Evolutionary conservation across 768 basidiomycete species (phyloP).

Genomic region (Cystofilobasidium ferigula): DNA sequence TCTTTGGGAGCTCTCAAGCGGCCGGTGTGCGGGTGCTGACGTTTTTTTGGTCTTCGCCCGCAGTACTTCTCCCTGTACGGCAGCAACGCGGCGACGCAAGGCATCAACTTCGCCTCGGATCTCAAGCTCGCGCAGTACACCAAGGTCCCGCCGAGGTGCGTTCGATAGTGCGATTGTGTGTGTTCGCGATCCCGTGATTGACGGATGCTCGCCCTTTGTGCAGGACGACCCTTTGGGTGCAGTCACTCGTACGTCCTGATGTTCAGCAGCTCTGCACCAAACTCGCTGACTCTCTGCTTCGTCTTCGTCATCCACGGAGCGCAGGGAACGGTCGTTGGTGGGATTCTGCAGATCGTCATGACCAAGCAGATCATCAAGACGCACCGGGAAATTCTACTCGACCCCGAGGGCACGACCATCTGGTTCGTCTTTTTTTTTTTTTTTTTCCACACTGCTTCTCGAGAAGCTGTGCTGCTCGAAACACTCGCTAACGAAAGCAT

Average conservation of each 20-base stretch:
- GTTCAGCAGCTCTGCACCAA: too few relatives aligned
- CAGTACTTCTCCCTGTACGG: conserved; percentile 4
- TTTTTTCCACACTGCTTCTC: not conserved
- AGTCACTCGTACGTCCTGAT: not conserved
- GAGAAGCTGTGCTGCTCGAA: not conserved
- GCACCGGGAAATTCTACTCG: conserved; percentile 8
- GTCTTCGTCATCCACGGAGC: not conserved
- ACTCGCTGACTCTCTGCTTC: not conserved
- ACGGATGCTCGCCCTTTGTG: too few relatives aligned
- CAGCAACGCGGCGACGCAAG: conserved; percentile 19
- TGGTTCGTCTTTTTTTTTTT: not conserved
- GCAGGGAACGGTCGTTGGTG: conserved; percentile 29
- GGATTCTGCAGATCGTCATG: conserved; percentile 26
- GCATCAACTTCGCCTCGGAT: conserved; percentile 28
- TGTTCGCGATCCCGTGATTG: too few relatives aligned
- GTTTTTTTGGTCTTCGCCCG: too few relatives aligned
- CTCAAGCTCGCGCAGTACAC: conserved; percentile 31
- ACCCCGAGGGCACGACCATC: not conserved
- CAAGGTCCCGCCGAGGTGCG: conserved; percentile 31
- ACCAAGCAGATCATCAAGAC: conserved; percentile 5
- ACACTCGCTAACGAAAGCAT: too few relatives aligned
- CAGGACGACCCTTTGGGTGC: conserved; percentile 16
- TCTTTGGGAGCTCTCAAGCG: not conserved
- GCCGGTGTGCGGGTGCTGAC: not conserved
- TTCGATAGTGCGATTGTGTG: too few relatives aligned